Evolutionary conservation across 371 early-diverging fungal genomes (phyloP).

Genomic region (Actinomucor elegans): DNA sequence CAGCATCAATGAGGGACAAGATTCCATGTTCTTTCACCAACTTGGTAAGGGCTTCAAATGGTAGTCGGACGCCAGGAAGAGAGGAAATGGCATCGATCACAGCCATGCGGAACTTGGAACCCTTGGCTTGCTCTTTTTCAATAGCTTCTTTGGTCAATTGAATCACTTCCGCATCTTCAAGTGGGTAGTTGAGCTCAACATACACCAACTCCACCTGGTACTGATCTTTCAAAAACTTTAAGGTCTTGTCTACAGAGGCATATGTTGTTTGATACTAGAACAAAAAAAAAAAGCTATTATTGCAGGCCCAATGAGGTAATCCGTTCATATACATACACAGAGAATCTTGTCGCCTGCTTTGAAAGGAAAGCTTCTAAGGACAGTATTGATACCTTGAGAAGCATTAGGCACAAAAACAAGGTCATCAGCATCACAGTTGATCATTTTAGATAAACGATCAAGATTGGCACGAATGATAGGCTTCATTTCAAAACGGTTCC

Average conservation of each 20-base stretch:
- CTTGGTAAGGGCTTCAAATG: constrained; percentile 52
- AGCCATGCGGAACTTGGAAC: constrained; percentile 33
- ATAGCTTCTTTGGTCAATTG: constrained; percentile 28
- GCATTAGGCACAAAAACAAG: constrained; percentile 38
- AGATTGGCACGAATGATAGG: constrained; percentile 2
- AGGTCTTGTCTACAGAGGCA: constrained; percentile 28
- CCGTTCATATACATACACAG: constrained; percentile 11
- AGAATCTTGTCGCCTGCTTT: constrained; percentile 43
- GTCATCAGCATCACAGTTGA: constrained; percentile 38
- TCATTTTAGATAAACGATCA: constrained; percentile 9
- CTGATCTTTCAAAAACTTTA: constrained; percentile 34
- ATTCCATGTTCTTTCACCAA: constrained; percentile 53
- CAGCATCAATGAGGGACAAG: constrained; percentile 68
- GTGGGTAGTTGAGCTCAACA: constrained; percentile 27
- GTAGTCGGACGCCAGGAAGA: constrained; percentile 56
- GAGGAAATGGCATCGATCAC: constrained; percentile 60
- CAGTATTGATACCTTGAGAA: constrained; percentile 34
- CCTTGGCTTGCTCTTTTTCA: constrained; percentile 33
- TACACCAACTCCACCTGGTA: constrained; percentile 32
- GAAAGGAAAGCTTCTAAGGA: constrained; percentile 46
- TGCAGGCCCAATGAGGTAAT: too few relatives aligned
- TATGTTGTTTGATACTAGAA: constrained; percentile 38
- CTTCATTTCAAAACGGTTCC: constrained; percentile 5
- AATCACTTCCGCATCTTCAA: constrained; percentile 34
- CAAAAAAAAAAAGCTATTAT: too few relatives aligned